Evolutionary conservation across 1,284 basidiomycete genomes (phyloP), one percentile per base, ranked within the genome.

Genomic region (Cryptococcus maquisensis): DNA sequence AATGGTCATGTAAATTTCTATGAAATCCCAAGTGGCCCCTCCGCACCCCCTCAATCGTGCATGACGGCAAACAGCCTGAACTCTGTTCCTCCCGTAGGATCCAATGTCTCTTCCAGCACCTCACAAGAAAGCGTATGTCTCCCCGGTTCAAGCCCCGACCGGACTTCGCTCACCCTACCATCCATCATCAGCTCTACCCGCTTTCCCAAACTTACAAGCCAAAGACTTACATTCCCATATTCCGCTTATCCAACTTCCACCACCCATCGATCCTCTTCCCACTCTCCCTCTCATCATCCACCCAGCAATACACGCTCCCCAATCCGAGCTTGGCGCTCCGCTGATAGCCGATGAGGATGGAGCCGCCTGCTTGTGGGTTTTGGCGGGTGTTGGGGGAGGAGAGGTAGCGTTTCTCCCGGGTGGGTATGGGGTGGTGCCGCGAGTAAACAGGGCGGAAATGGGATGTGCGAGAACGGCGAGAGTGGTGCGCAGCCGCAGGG

Each of bases 321-420:
- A 69, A 54, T 6, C 65, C 68, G 24, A 62, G 64, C 35, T 52
- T 54, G 1, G 60, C 60, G 46, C 57, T 60, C 24, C 67, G 56
- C 45, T 69, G 71, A 57, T 72, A 73, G 10, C 63, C 69, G 41
- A 75, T 64, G n/a, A 65, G 58, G 26, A 75, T 65, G 13, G 65
- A 61, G 48, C 68, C 61, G 13, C 55, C 56, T 36, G 47, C 51
- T 28, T 45, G 41, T 23, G 24, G 42, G 10, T 23, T 35, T 23
- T 49, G 47, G 10, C 42, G 47, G 16, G 50, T 41, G 36, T 51
- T 49, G 8, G 37, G 39, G 13, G 32, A n/a, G n/a, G 38, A 35
- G n/a, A 48, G 18, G 32, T 41, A 41, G 23, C 50, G 53, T 35
- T 28, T 32, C 4, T 10, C 36, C 20, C 21, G 48, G 16, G 26